A percentile compares a stretch with the other conserved stretches of the same genome.
Conservation (phyloP, 345 rosid genomes). For the Euphorbia lathyris region DNA sequence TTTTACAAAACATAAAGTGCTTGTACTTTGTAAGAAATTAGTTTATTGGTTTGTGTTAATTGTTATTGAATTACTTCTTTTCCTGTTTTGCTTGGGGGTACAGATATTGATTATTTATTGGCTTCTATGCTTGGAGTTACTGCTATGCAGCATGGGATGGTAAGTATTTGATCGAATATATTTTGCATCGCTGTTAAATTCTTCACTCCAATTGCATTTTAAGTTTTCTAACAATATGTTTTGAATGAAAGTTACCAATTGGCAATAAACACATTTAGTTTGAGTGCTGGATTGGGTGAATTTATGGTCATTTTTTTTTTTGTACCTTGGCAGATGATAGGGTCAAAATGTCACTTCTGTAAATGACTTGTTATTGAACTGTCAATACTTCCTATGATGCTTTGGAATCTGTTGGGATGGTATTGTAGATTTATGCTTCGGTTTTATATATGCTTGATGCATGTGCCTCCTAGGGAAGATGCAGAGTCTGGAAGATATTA, state of each 20-base stretch:
- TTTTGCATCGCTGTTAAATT: neutral
- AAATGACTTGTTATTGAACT: neutral
- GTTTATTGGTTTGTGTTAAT: neutral
- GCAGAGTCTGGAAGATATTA: neutral
- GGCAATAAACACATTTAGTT: too few relatives aligned
- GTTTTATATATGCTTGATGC: neutral
- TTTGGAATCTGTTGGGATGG: neutral
- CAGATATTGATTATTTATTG: conserved; percentile 39
- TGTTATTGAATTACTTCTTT: neutral
- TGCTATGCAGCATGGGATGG: conserved; percentile 33
- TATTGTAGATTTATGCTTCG: neutral
- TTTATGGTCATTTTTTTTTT: neutral
- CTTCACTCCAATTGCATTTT: neutral
- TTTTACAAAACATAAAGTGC: neutral
- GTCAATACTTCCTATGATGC: neutral
- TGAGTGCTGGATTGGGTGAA: neutral
- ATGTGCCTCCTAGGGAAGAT: neutral
- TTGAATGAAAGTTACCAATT: neutral
- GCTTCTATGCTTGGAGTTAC: conserved; percentile 27
- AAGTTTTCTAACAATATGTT: neutral
- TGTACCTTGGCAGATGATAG: neutral
- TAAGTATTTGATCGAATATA: conserved; percentile 21
- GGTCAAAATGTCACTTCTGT: neutral
- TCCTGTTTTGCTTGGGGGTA: conserved; percentile 3
- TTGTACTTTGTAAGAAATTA: neutral